A percentile compares a stretch with the other conserved stretches of the same genome.
These are phyloP conservation scores for Cryptococcus sp. DNA, from an alignment of 1,284 basidiomycete genomes.

Conservation along the genomic window DNA sequence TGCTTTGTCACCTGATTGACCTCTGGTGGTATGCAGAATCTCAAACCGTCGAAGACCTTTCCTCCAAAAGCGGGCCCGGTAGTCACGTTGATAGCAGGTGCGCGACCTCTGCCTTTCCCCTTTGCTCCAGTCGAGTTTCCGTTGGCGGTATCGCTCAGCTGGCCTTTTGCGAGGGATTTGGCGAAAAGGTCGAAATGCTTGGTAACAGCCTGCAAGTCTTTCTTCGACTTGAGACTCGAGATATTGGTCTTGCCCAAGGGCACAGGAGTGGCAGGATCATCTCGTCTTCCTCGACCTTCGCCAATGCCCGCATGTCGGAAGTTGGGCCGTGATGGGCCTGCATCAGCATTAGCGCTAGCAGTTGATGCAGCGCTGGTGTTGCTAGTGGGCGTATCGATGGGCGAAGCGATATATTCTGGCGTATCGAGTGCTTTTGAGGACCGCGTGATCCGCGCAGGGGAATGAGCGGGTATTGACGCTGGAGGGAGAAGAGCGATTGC, in stretches of 20 bases:
- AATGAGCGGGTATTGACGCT: not conserved
- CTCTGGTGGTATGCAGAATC: constrained; percentile 41
- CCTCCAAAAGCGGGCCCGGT: constrained; percentile 18
- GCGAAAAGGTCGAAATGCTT: constrained; percentile 32
- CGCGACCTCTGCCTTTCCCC: constrained; percentile 1
- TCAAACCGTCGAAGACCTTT: constrained; percentile 36
- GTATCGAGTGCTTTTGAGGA: constrained; percentile 10
- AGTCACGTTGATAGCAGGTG: not conserved
- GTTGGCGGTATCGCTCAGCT: not conserved
- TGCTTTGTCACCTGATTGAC: constrained; percentile 26
- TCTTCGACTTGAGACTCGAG: constrained; percentile 21
- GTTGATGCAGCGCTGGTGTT: not conserved
- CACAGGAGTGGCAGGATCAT: constrained; percentile 35
- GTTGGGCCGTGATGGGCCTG: not conserved
- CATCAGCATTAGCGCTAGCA: not conserved
- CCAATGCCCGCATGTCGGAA: not conserved
- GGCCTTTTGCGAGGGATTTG: constrained; percentile 17
- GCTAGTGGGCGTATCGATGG: constrained; percentile 29
- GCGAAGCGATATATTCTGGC: constrained; percentile 29
- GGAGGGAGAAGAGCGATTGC: constrained; percentile 9
- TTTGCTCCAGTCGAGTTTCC: constrained; percentile 8
- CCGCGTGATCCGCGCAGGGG: constrained; percentile 1
- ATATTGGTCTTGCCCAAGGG: constrained; percentile 27
- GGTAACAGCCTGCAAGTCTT: constrained; percentile 35
- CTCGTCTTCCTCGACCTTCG: constrained; percentile 27